A percentile compares a stretch with the other conserved stretches of the same genome.
Evolutionary conservation across 2,329 filamentous ascomycete species (phyloP).

Genomic region (Fusarium sarcochroum): DNA sequence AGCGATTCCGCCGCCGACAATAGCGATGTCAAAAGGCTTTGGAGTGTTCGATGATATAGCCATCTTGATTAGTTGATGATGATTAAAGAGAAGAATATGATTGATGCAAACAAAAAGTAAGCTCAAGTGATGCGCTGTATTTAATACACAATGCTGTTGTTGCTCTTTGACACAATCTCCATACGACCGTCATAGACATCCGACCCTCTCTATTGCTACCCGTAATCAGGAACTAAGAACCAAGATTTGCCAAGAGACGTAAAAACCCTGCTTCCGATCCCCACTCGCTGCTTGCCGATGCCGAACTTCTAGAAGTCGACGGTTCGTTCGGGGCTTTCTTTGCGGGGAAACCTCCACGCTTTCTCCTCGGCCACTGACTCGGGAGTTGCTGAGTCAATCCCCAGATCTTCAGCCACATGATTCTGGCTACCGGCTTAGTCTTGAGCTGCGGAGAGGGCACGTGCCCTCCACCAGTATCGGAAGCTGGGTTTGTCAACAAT

Average conservation of each 20-base stretch:
- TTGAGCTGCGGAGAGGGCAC: not conserved
- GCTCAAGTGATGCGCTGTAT: not conserved
- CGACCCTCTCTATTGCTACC: not conserved
- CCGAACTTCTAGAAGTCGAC: not conserved
- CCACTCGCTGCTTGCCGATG: slow-evolving; percentile 9
- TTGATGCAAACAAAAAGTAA: not conserved
- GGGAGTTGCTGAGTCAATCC: slow-evolving; percentile 2
- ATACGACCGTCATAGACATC: slow-evolving; percentile 19
- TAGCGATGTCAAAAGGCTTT: slow-evolving; percentile 55
- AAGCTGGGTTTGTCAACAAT: not conserved
- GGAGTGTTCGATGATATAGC: slow-evolving; percentile 3
- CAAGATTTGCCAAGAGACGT: not conserved
- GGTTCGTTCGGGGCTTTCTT: not conserved
- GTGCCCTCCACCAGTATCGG: not conserved
- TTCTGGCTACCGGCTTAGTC: not conserved
- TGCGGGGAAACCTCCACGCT: slow-evolving; percentile 24
- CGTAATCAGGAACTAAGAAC: not conserved
- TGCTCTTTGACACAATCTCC: not conserved
- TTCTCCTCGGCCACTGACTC: slow-evolving; percentile 11
- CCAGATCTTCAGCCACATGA: not conserved
- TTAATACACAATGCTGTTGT: not conserved
- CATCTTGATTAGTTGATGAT: slow-evolving; percentile 1
- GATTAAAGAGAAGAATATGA: not conserved
- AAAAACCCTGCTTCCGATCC: slow-evolving; percentile 27
- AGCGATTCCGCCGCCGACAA: slow-evolving; percentile 67